These are phyloP conservation scores for Leishmania aethiopica DNA, from an alignment of 208 protist species.

Conservation along the genomic window DNA sequence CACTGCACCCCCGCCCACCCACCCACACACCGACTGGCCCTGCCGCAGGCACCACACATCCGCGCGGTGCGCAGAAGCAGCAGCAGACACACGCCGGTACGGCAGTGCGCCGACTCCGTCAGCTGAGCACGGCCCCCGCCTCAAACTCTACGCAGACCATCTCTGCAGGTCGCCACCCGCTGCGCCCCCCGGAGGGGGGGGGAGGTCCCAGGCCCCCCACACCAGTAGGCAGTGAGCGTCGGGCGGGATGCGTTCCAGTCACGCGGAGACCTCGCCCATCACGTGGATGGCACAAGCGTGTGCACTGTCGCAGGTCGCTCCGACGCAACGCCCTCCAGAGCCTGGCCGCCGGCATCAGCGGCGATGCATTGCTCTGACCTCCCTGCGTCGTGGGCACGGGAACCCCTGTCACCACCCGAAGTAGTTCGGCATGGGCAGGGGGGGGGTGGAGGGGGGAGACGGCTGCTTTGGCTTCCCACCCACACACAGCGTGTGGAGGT, in stretches of 20 bases:
- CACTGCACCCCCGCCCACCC: not conserved
- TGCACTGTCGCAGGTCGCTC: not conserved
- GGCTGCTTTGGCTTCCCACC: not conserved
- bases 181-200: no score
- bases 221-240: not conserved
- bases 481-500: not conserved
- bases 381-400: not conserved
- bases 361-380: no score
- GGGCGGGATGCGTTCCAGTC: not conserved
- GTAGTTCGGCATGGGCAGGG: not conserved
- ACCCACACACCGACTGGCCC: no score
- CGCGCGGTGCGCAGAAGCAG: not conserved
- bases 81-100: not conserved
- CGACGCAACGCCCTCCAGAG: no score
- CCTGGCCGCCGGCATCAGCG: no score
- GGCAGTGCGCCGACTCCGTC: not conserved
- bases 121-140: not conserved
- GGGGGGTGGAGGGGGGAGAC: not conserved
- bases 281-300: not conserved
- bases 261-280: not conserved
- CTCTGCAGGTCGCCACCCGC: not conserved
- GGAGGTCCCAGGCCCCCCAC: not conserved
- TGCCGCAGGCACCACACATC: not conserved
- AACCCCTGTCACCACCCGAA: not conserved
- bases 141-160: not conserved